phyloP scores from a whole-genome alignment of 2,329 filamentous ascomycete genomes.

The Didymella arachidicola region DNA sequence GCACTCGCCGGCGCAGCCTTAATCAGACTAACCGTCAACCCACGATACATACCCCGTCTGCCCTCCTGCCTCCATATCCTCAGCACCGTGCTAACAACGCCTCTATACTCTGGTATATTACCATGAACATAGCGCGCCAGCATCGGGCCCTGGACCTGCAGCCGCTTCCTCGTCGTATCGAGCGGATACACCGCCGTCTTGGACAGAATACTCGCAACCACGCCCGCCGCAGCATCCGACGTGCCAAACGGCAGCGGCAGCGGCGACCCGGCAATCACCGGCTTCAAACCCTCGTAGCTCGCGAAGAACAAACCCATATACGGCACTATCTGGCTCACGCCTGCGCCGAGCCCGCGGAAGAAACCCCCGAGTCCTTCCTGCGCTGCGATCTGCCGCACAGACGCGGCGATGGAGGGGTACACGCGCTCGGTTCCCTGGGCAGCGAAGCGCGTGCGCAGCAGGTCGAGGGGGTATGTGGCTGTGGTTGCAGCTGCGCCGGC shows the following conservation, averaged over 20 bases:
- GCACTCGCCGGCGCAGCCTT: constrained; percentile 95
- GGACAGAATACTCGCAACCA: constrained; percentile 78
- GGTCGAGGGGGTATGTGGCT: constrained; percentile 88
- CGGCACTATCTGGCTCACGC: constrained; percentile 85
- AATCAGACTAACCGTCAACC: constrained; percentile 84
- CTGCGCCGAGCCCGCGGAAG: constrained; percentile 85
- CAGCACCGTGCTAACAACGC: constrained; percentile 69
- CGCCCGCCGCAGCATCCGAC: constrained; percentile 83
- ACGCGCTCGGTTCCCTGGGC: constrained; percentile 83
- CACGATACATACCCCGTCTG: constrained; percentile 81
- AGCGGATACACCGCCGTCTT: constrained; percentile 94
- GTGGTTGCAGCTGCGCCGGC: constrained; percentile 85
- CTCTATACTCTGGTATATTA: constrained; percentile 84
- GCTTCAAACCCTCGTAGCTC: constrained; percentile 77
- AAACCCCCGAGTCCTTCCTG: constrained; percentile 82
- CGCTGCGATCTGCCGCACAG: constrained; percentile 74
- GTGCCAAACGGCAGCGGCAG: constrained; percentile 72
- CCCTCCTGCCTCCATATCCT: constrained; percentile 78
- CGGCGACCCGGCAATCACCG: constrained; percentile 56
- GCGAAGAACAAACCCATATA: constrained; percentile 98
- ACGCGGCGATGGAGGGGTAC: constrained; percentile 75
- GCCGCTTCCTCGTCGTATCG: constrained; percentile 87
- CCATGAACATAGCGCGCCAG: constrained; percentile 78
- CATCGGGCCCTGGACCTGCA: constrained; percentile 95
- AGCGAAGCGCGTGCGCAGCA: constrained; percentile 94